These are phyloP conservation scores for Sporobolomyces phaffii DNA, from an alignment of 768 basidiomycete species.

Conservation along the genomic window DNA sequence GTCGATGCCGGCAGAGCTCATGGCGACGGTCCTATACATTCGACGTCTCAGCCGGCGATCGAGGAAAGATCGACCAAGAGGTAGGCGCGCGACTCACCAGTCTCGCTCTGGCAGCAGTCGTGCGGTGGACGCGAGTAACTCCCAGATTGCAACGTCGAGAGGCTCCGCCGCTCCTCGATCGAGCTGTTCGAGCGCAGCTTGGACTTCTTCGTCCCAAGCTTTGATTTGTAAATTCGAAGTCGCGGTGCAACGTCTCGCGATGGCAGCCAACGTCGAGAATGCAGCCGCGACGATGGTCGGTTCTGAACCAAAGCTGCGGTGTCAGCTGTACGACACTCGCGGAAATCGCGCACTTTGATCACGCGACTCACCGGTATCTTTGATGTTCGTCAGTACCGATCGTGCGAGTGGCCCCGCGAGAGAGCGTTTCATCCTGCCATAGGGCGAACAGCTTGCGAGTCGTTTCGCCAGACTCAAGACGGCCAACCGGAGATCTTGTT, in stretches of 20 bases:
- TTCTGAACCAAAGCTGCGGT: background rate
- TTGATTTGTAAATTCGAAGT: background rate
- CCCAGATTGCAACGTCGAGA: background rate
- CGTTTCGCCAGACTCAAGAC: background rate
- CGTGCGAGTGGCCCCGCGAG: slow-evolving; percentile 3
- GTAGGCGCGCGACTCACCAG: background rate
- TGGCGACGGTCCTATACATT: no score
- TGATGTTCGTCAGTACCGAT: background rate
- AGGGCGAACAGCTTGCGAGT: slow-evolving; percentile 22
- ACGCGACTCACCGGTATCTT: background rate
- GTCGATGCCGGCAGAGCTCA: no score
- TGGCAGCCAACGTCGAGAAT: background rate
- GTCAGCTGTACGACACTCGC: background rate
- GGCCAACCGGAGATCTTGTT: background rate
- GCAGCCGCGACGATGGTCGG: background rate
- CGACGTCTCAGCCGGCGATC: no score
- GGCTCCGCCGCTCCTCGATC: background rate
- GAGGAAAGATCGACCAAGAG: no score
- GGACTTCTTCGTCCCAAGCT: background rate
- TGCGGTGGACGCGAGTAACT: background rate
- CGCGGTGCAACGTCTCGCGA: background rate
- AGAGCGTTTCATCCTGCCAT: slow-evolving; percentile 18
- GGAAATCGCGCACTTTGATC: no score
- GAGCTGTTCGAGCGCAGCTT: background rate
- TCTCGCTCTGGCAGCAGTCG: background rate